Conservation (phyloP, 2,329 filamentous ascomycete species). For the Penicillium sp. region DNA sequence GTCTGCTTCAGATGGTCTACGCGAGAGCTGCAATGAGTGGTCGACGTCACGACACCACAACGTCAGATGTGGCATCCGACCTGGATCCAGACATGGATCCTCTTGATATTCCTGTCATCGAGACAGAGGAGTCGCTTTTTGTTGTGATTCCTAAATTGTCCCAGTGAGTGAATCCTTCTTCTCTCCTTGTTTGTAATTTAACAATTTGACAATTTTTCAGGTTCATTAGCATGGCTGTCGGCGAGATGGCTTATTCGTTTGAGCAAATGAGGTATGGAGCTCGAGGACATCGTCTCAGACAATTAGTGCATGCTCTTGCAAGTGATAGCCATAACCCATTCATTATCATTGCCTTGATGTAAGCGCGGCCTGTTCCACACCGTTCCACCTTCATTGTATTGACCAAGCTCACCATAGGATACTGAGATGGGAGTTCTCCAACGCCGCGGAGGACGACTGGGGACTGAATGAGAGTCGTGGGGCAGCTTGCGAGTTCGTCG, state of each 20-base stretch:
- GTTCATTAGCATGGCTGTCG: slow-evolving; percentile 45
- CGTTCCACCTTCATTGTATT: background rate
- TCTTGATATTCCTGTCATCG: slow-evolving; percentile 45
- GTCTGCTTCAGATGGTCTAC: background rate
- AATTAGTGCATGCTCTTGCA: slow-evolving; percentile 44
- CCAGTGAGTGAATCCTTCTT: slow-evolving; percentile 30
- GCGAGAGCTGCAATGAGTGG: background rate
- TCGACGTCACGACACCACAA: slow-evolving; percentile 1
- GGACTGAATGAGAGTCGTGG: slow-evolving; percentile 61
- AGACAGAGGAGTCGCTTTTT: slow-evolving; percentile 44
- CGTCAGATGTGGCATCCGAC: slow-evolving; percentile 1
- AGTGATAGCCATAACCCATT: slow-evolving; percentile 50
- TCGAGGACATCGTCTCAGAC: slow-evolving; percentile 43
- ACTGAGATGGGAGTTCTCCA: slow-evolving; percentile 60
- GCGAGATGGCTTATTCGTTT: slow-evolving; percentile 48
- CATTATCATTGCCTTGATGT: slow-evolving; percentile 57
- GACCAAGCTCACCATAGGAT: slow-evolving; percentile 46
- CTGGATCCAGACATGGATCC: slow-evolving; percentile 24
- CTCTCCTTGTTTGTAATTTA: slow-evolving; percentile 2
- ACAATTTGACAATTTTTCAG: slow-evolving; percentile 25
- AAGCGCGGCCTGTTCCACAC: slow-evolving; percentile 26
- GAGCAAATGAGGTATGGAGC: slow-evolving; percentile 49
- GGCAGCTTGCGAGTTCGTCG: slow-evolving; percentile 63
- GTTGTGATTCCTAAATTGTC: slow-evolving; percentile 47
- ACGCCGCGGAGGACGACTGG: slow-evolving; percentile 56